Base-by-base conservation (phyloP, 2,329 filamentous ascomycete species). In the Monilinia laxa region DNA sequence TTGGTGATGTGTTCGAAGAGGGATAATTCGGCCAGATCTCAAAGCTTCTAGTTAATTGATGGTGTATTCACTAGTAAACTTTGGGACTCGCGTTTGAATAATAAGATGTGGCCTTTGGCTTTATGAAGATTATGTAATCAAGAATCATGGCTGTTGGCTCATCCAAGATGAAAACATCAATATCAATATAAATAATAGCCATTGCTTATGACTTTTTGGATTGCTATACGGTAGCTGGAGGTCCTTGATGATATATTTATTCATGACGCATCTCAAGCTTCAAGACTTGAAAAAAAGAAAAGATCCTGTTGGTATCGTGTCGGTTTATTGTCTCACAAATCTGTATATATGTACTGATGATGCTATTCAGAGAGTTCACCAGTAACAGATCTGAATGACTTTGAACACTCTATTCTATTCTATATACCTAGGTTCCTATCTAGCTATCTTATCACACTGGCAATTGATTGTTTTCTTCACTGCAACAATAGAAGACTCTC, bases 21-120 rank as follows among this genome's bases (percentile, higher is more conserved):
- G 69, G 70, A 70, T 67, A 69, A 49, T 66, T 69, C 70, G 72
- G 73, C 71, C 70, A 73, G 73, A 73, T 73, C 70, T 70, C 70
- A 56, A 67, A 67, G 57, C 64, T 67, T 59, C 54, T 56, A 58
- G 28, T 55, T 68, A 54, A 62, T 66, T 64, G 58, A 63, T 40
- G 67, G 63, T 68, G 65, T 66, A 40, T 62, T 70, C 69, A 70
- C 71, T 72, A 68, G 67, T 56, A 67, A 64, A 69, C 65, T 71
- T 63, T 59, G 64, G 65, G 68, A 70, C 65, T 66, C 51, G 64
- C 57, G 53, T 38, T 49, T 31, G 38, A 59, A 60, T 64, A 25
- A 62, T 65, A 65, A 60, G 62, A 71, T 70, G 70, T 73, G 70
- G 68, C 70, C 69, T 71, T 65, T 64, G 67, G 35, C 35, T 63